These are phyloP conservation scores for Cutaneotrichosporon cavernicola DNA, from an alignment of 1,284 basidiomycete species.

Conservation along the genomic window DNA sequence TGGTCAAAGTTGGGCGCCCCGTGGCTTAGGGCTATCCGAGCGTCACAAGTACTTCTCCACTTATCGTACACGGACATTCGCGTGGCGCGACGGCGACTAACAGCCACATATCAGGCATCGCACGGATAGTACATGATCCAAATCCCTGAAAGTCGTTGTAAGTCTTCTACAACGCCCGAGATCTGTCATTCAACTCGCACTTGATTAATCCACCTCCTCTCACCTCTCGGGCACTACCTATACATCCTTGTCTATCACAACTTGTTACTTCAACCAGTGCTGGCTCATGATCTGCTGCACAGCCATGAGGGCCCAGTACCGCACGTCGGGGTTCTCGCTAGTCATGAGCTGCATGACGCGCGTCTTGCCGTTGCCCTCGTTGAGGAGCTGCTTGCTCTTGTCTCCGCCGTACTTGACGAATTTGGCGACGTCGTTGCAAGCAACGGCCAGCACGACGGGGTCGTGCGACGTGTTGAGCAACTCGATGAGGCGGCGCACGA, in stretches of 20 bases:
- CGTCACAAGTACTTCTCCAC: no score
- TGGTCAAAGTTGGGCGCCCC: no score
- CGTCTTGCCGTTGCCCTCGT: constrained; percentile 81
- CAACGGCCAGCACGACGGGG: constrained; percentile 76
- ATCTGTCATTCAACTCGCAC: neutral
- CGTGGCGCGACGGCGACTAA: no score
- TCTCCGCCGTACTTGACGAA: constrained; percentile 84
- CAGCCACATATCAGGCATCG: no score
- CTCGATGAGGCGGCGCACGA: constrained; percentile 75
- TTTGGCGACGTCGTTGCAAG: constrained; percentile 87
- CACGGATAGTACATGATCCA: no score
- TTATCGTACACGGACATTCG: no score
- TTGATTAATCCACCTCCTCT: no score
- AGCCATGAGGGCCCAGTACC: constrained; percentile 78
- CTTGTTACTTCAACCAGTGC: constrained; percentile 28
- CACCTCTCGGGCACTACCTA: neutral
- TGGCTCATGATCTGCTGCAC: constrained; percentile 52
- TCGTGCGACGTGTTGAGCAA: constrained; percentile 71
- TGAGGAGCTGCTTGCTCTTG: constrained; percentile 81
- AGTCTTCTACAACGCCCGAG: no score
- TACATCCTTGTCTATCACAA: constrained; percentile 8
- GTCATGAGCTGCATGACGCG: constrained; percentile 94
- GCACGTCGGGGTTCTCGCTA: constrained; percentile 80
- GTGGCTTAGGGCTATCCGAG: no score
- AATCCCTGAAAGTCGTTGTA: no score